phyloP scores from a whole-genome alignment of 108 stramenopile species.

The Nitzschia sp. region DNA sequence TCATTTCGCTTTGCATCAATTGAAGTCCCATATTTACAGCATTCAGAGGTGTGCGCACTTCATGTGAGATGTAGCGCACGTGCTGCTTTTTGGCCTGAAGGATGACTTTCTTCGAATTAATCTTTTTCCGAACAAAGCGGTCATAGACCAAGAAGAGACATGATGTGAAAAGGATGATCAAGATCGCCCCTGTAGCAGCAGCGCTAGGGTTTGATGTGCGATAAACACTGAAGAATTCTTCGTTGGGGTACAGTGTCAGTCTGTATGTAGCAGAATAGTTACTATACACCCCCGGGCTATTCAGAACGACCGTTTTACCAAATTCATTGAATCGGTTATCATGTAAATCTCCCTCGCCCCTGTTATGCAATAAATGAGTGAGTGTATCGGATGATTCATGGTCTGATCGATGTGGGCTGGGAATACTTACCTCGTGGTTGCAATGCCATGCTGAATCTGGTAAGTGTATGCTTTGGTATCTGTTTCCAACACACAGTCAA shows the following conservation, averaged over 20 bases:
- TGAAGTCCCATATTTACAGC: neutral
- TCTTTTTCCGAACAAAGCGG: neutral
- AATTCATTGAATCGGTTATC: too few relatives aligned
- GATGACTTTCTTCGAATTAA: constrained; percentile 2
- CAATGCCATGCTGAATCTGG: neutral
- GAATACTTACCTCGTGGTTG: neutral
- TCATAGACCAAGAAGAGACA: neutral
- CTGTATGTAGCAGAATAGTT: neutral
- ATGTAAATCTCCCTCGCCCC: too few relatives aligned
- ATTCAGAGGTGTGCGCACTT: neutral
- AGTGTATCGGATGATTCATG: neutral
- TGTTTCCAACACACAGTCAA: neutral
- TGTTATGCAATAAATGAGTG: neutral
- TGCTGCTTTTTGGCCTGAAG: constrained; percentile 28
- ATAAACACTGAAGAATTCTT: neutral
- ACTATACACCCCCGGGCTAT: neutral
- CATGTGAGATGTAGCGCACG: constrained; percentile 31
- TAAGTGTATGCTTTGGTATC: neutral
- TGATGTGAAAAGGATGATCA: neutral
- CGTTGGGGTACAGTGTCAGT: neutral
- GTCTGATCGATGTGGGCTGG: neutral
- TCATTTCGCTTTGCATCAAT: neutral
- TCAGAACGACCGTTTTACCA: neutral
- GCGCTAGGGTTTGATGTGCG: neutral
- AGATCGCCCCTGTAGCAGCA: neutral